phyloP scores from a whole-genome alignment of 208 protist genomes.

The Endotrypanum monterogeii region DNA sequence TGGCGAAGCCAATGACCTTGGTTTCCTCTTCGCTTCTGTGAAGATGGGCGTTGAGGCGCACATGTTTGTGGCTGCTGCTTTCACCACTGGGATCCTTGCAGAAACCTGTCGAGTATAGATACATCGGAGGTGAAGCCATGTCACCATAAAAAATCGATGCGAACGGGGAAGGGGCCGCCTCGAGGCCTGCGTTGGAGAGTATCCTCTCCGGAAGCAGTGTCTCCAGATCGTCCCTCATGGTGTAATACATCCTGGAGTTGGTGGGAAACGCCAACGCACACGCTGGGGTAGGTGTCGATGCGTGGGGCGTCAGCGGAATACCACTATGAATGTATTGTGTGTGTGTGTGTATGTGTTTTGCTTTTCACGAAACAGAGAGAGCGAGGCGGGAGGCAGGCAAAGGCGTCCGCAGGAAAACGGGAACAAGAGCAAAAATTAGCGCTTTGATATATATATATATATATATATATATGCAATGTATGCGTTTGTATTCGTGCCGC shows the following conservation, averaged over 20 bases:
- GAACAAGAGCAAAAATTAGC: too few relatives aligned
- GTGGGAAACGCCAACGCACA: too few relatives aligned
- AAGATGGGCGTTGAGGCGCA: not conserved
- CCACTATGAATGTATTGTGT: too few relatives aligned
- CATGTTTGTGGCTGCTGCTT: not conserved
- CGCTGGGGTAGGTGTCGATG: not conserved
- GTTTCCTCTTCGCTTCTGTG: not conserved
- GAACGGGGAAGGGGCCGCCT: not conserved
- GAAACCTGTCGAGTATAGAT: not conserved
- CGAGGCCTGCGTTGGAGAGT: not conserved
- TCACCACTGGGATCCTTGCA: not conserved
- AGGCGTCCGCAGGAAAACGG: too few relatives aligned
- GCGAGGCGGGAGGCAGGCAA: not conserved
- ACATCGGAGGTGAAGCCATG: not conserved
- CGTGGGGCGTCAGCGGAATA: not conserved
- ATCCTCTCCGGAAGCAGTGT: not conserved
- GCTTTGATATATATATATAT: too few relatives aligned
- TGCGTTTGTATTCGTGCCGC: too few relatives aligned
- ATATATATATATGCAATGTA: too few relatives aligned
- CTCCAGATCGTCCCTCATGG: not conserved
- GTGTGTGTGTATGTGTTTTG: too few relatives aligned
- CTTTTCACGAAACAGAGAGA: not conserved
- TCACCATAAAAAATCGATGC: not conserved
- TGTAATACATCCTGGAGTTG: not conserved
- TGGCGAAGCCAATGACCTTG: not conserved